A percentile compares a stretch with the other conserved stretches of the same genome.
Evolutionary conservation across 768 basidiomycete genomes (phyloP).

Genomic region (Leccinum pellstonianum): DNA sequence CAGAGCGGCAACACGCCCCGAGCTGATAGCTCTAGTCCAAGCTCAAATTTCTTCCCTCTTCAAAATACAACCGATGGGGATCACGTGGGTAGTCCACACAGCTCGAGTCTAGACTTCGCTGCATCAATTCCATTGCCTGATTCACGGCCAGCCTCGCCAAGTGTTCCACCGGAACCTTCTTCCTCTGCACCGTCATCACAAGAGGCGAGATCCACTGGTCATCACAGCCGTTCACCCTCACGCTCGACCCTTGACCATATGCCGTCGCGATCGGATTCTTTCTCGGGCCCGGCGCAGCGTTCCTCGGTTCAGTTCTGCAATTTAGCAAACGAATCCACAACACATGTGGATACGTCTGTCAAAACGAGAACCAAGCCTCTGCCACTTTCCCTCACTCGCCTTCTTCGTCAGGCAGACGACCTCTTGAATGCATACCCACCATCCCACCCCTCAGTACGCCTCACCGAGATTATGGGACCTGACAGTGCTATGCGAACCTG

Average conservation of each 20-base stretch:
- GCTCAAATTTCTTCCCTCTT: not conserved
- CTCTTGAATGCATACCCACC: slow-evolving; percentile 63
- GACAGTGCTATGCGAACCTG: slow-evolving; percentile 77
- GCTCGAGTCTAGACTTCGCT: slow-evolving; percentile 12
- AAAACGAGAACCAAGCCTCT: slow-evolving; percentile 23
- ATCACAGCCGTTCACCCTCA: slow-evolving; percentile 1
- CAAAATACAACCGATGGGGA: not conserved
- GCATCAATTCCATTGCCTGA: slow-evolving; percentile 20
- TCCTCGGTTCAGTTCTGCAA: not conserved
- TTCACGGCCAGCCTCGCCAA: slow-evolving; percentile 20
- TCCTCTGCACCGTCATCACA: not conserved
- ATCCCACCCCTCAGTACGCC: slow-evolving; percentile 48
- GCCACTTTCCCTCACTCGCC: slow-evolving; percentile 43
- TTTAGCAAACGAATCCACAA: not conserved
- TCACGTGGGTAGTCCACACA: too few relatives aligned
- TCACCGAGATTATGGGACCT: slow-evolving; percentile 70
- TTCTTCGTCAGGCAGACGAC: slow-evolving; percentile 57
- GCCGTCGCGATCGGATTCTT: slow-evolving; percentile 6
- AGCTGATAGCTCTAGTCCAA: not conserved
- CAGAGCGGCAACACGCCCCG: not conserved
- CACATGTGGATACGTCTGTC: slow-evolving; percentile 2
- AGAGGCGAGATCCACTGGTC: not conserved
- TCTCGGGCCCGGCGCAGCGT: slow-evolving; percentile 1
- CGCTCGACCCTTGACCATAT: not conserved
- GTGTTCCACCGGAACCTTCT: not conserved